Conservation (phyloP, 108 stramenopile genomes). For the Conticribra weissflogii region DNA sequence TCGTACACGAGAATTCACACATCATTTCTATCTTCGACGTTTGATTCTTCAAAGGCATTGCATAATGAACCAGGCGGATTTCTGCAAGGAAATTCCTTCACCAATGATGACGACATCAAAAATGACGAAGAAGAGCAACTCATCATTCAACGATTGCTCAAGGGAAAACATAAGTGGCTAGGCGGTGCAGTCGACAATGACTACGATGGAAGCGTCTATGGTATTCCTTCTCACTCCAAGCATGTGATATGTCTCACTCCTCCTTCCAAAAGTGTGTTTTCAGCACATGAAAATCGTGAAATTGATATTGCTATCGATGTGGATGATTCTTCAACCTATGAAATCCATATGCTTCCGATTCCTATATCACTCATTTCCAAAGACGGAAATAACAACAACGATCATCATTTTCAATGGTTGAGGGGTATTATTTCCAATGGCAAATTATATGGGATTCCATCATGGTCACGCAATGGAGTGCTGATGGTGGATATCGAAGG, state of each 20-base stretch:
- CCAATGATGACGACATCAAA: too few relatives aligned
- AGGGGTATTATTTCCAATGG: slow-evolving; percentile 22
- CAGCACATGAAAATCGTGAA: not conserved
- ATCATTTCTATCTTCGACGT: too few relatives aligned
- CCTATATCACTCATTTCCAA: slow-evolving; percentile 14
- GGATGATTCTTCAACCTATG: slow-evolving; percentile 12
- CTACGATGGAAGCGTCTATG: slow-evolving; percentile 30
- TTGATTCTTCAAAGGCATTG: too few relatives aligned
- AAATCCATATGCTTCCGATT: slow-evolving; percentile 30
- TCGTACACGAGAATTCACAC: too few relatives aligned
- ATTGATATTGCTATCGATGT: not conserved
- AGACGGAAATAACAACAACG: slow-evolving; percentile 10
- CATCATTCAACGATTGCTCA: slow-evolving; percentile 15
- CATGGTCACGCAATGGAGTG: slow-evolving; percentile 27
- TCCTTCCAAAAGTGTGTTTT: not conserved
- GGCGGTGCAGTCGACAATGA: slow-evolving; percentile 28
- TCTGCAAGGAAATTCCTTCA: too few relatives aligned
- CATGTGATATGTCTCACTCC: slow-evolving; percentile 36
- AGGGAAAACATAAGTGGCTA: slow-evolving; percentile 44
- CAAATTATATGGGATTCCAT: slow-evolving; percentile 31
- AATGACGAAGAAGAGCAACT: not conserved
- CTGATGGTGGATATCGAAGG: slow-evolving; percentile 18
- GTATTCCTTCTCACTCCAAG: slow-evolving; percentile 40
- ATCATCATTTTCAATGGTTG: slow-evolving; percentile 40
- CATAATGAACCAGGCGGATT: too few relatives aligned